Base-by-base conservation (phyloP, 129 eudicot genomes). In the Ambrosia artemisiifolia region DNA sequence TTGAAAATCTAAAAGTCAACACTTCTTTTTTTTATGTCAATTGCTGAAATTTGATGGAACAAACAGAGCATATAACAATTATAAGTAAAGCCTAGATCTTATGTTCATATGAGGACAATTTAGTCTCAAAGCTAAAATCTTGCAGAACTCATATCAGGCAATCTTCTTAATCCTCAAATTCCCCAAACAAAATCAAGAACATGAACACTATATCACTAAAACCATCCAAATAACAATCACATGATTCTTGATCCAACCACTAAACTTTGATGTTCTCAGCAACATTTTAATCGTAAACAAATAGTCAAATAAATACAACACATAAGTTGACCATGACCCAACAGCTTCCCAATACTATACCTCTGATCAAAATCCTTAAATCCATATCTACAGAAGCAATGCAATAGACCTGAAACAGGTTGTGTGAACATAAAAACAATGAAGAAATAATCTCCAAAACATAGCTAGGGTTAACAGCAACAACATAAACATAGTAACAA, bases 241-340 rank as follows among this genome's bases (percentile, higher is more conserved):
- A 16, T 65, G 73, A 73, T 63, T 49, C 70, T 73, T 53, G 69
- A 65, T 51, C 65, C 63, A 57, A 68, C 48, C 59, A 53, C 80
- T 57, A 67, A 61, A 76, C 53, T 75, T n/a, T 51, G 66, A 53
- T 40, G 10, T 10, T 51, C 47, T 65, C 65, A 51, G 62, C 60
- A 34, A 63, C 71, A 74, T 74, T 73, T 35, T 63, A 16, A 73
- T 47, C 4, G 33, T 47, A 47, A 12, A 73, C 63, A 63, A 54
- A 69, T 56, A 32, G 28, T 67, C 18, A 51, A 51, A 63, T 54
- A 60, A 67, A 43, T 17, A 72, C 18, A 51, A n/a, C n/a, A 93
- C 50, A 96, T 96, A 83, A 93, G 90, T 83, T 93, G 98, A 55
- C 98, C 98, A 82, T 93, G 98, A 11, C 98, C 98, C 87, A 93